Evolutionary conservation across 169 alveolate genomes (phyloP).

Genomic region (Babesia bovis): DNA sequence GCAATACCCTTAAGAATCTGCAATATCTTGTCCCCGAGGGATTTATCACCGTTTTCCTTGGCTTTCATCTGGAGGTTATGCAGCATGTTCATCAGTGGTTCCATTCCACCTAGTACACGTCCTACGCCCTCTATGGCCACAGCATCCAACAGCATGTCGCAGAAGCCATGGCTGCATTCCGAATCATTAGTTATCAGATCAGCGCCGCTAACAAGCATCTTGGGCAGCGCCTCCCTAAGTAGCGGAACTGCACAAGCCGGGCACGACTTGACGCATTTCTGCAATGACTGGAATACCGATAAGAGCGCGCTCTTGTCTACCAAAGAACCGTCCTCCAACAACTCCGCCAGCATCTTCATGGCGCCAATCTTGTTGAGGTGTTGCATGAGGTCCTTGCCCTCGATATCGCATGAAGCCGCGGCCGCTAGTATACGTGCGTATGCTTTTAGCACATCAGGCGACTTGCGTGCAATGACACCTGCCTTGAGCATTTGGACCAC

Average conservation of each 20-base stretch:
- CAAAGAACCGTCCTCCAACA: constrained; percentile 63
- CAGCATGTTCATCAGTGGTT: constrained; percentile 52
- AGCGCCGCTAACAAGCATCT: constrained; percentile 43
- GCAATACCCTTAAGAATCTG: constrained; percentile 64
- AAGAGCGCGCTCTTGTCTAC: constrained; percentile 46
- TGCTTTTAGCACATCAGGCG: constrained; percentile 18
- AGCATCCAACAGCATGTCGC: constrained; percentile 53
- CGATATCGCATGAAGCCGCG: constrained; percentile 14
- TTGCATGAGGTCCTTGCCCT: constrained; percentile 10
- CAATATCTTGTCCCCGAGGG: constrained; percentile 38
- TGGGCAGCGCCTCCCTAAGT: constrained; percentile 66
- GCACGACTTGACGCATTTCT: constrained; percentile 48
- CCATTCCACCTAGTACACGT: constrained; percentile 62
- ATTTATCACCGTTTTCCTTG: constrained; percentile 54
- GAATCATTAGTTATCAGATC: constrained; percentile 51
- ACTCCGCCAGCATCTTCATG: constrained; percentile 58
- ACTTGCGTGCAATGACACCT: constrained; percentile 32
- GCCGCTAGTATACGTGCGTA: constrained; percentile 41
- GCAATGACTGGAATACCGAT: constrained; percentile 51
- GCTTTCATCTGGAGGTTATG: constrained; percentile 58
- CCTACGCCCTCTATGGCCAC: constrained; percentile 74
- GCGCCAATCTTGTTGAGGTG: constrained; percentile 63
- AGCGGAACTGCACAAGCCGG: constrained; percentile 58
- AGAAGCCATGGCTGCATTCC: constrained; percentile 56
- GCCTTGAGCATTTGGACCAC: constrained; percentile 41